Base-by-base conservation (phyloP, 805 yeast genomes). In the Candida insectalens region DNA sequence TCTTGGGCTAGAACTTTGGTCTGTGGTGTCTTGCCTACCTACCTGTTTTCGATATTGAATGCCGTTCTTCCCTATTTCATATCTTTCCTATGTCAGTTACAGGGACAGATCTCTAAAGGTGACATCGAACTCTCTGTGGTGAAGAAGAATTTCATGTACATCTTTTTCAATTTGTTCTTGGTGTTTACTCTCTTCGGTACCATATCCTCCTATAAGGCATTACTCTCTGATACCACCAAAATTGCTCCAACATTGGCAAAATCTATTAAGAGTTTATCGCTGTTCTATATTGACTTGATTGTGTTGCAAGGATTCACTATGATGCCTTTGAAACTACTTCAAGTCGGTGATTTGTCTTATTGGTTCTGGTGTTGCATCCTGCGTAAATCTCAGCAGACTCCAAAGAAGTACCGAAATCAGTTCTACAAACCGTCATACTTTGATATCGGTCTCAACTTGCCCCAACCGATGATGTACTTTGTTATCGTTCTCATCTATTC, bases 231-330 rank as follows among this genome's bases (percentile, higher is more conserved):
- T 44, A 72, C 79, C 8, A 71, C 77, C 10, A 69, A 67, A 47
- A 69, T 73, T 37, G 78, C 78, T 1, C 70, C 66, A 36, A 65
- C 69, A 35, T 49, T 73, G 38, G 78, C 78, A 5, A 56, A 61
- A 9, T 70, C 77, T 2, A 59, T 73, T 35, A 69, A 68, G 46
- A 60, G 65, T 27, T 53, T 70, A 25, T 69, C 77, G 3, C 54
- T 73, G 30, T 73, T 73, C 43, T 73, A 73, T 42, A 72, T 67
- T 33, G 74, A 73, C 47, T 62, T 73, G 55, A 80, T 81, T 38
- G 60, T 81, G 16, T 65, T 81, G 36, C 92, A 82, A 52, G 92
- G 87, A 0, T 46, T 74, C 33, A 74, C 75, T 1, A 71, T 74
- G 76, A 70, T 73, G 43, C 79, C 79, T 4, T 69, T 72, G 28